Percentiles rank a stretch among this genome's conserved stretches.
phyloP scores from a whole-genome alignment of 352 stramenopile genomes.

The Peronospora belbahrii region DNA sequence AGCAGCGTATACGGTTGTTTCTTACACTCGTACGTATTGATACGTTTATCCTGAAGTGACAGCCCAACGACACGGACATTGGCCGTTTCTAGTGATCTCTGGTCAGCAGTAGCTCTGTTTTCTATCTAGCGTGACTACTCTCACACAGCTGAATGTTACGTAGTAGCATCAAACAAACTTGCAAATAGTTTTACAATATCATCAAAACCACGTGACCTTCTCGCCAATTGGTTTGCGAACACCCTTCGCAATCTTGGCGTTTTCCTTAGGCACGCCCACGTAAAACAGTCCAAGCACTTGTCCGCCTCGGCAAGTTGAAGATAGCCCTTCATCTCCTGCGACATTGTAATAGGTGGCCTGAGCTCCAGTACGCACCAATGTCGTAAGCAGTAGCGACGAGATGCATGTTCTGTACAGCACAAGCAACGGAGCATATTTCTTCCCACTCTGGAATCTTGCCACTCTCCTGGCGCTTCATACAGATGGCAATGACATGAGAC shows the following conservation, averaged over 20 bases:
- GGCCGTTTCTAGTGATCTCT: no score
- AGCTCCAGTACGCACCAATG: conserved; percentile 85
- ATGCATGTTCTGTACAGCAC: conserved; percentile 83
- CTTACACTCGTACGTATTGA: no score
- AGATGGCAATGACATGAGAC: conserved; percentile 79
- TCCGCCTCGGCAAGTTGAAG: conserved; percentile 57
- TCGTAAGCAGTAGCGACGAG: conserved; percentile 52
- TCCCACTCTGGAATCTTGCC: conserved; percentile 76
- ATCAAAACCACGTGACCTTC: conserved; percentile 54
- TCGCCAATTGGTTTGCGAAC: conserved; percentile 61
- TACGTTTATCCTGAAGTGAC: no score
- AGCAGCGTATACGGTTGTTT: no score
- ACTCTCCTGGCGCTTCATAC: conserved; percentile 81
- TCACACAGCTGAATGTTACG: no score
- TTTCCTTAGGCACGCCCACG: conserved; percentile 56
- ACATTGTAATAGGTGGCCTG: conserved; percentile 48
- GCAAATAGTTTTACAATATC: no score
- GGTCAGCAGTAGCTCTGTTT: no score
- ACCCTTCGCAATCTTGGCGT: conserved; percentile 37
- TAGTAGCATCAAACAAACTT: no score
- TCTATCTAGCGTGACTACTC: no score
- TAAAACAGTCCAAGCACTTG: conserved; percentile 82
- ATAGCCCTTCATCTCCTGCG: conserved; percentile 79
- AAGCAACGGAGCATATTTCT: conserved; percentile 67
- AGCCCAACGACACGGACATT: no score